Conservation (phyloP, 2,329 filamentous ascomycete species). For the Plenodomus tracheiphilus region DNA sequence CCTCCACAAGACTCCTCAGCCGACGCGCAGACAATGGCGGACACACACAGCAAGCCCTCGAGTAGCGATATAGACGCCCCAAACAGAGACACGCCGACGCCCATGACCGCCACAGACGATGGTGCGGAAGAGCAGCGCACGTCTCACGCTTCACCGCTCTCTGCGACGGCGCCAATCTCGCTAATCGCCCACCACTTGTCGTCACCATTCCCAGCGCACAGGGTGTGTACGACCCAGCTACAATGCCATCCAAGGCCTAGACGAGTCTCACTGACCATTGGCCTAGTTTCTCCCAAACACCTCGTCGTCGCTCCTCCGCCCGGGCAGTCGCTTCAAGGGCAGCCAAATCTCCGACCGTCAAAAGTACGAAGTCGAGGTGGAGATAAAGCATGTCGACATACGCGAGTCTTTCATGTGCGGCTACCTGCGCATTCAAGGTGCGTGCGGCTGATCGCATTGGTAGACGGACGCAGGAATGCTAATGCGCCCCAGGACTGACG, state of each 20-base stretch:
- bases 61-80: conserved; percentile 39
- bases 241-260: neutral
- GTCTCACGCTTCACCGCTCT: conserved; percentile 39
- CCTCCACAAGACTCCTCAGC: conserved; percentile 35
- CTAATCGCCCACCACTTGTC: conserved; percentile 30
- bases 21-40: conserved; percentile 16
- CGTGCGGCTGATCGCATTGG: conserved; percentile 16
- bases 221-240: conserved; percentile 29
- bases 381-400: conserved; percentile 96
- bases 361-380: conserved; percentile 92
- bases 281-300: conserved; percentile 71
- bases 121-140: conserved; percentile 39
- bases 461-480: conserved; percentile 8
- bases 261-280: conserved; percentile 19
- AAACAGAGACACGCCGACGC: conserved; percentile 43
- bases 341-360: conserved; percentile 93
- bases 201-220: conserved; percentile 39
- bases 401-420: conserved; percentile 92
- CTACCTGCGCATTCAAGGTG: conserved; percentile 93
- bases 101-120: conserved; percentile 43
- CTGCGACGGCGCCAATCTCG: conserved; percentile 26
- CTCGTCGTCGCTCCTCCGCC: conserved; percentile 83
- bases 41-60: conserved; percentile 34
- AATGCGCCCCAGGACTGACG: conserved; percentile 69
- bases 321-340: conserved; percentile 85